Percentiles rank a stretch among this genome's conserved stretches.
Evolutionary conservation across 805 yeast genomes (phyloP).

Genomic region (Ogataea sp.): DNA sequence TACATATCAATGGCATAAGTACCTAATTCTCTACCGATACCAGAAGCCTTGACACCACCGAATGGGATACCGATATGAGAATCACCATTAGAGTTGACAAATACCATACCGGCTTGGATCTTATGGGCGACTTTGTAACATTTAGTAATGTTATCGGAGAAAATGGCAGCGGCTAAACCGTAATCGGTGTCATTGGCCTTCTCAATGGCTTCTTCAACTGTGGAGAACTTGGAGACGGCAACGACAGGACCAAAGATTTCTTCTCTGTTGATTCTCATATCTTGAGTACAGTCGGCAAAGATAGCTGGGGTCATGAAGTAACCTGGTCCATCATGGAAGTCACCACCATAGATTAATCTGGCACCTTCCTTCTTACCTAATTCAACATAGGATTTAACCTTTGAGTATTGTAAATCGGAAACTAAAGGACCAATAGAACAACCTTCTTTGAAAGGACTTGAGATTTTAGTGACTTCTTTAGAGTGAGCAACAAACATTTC

Average conservation of each 20-base stretch:
- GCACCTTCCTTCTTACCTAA: constrained; percentile 68
- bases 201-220: constrained; percentile 54
- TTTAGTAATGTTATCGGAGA: constrained; percentile 52
- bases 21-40: constrained; percentile 63
- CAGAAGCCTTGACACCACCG: constrained; percentile 63
- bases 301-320: constrained; percentile 65
- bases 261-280: constrained; percentile 57
- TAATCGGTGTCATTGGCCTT: constrained; percentile 62
- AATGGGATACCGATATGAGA: constrained; percentile 52
- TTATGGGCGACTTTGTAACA: constrained; percentile 55
- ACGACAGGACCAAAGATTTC: constrained; percentile 83
- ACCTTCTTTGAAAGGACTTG: constrained; percentile 60
- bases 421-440: constrained; percentile 72
- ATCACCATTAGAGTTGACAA: constrained; percentile 54
- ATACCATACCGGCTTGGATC: constrained; percentile 60
- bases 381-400: constrained; percentile 59
- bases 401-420: constrained; percentile 55
- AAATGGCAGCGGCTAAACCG: constrained; percentile 77
- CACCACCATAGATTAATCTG: constrained; percentile 59
- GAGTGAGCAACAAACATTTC: constrained; percentile 28
- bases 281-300: constrained; percentile 59
- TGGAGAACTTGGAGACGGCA: constrained; percentile 55
- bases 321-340: constrained; percentile 46
- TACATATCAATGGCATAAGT: constrained; percentile 54
- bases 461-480: constrained; percentile 41